Percentiles rank a stretch among this genome's conserved stretches.
Evolutionary conservation across 2,329 filamentous ascomycete genomes (phyloP).

Genomic region (Drechslerella coelobrocha): DNA sequence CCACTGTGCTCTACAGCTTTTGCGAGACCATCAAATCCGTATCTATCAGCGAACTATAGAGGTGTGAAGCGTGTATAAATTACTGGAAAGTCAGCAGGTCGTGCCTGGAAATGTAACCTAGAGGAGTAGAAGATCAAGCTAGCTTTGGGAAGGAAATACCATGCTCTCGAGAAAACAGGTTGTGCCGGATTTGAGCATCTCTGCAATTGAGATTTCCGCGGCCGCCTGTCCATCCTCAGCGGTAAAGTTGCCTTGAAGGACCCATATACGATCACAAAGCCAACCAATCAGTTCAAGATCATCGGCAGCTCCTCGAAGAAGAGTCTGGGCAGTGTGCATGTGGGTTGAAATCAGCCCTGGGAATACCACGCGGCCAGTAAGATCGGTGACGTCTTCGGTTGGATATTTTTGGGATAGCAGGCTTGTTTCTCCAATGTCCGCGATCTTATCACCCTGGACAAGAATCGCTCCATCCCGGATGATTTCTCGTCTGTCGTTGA

Average conservation of each 20-base stretch:
- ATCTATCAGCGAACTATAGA: slow-evolving; percentile 60
- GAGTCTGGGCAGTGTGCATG: slow-evolving; percentile 62
- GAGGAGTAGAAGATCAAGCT: neutral
- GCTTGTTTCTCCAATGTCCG: slow-evolving; percentile 60
- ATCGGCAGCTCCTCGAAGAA: slow-evolving; percentile 63
- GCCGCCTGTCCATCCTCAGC: slow-evolving; percentile 63
- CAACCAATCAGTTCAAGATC: slow-evolving; percentile 63
- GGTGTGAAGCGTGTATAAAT: slow-evolving; percentile 9
- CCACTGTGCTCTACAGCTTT: slow-evolving; percentile 61
- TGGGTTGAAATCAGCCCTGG: slow-evolving; percentile 64
- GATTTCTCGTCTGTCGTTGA: slow-evolving; percentile 61
- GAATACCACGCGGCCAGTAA: slow-evolving; percentile 61
- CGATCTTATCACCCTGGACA: slow-evolving; percentile 59
- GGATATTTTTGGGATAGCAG: slow-evolving; percentile 56
- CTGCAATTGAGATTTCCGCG: slow-evolving; percentile 62
- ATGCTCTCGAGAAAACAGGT: slow-evolving; percentile 65
- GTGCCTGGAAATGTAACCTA: neutral
- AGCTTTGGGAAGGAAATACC: slow-evolving; percentile 56
- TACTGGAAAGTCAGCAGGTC: slow-evolving; percentile 43
- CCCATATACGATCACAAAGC: slow-evolving; percentile 64
- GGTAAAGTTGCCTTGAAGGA: slow-evolving; percentile 61
- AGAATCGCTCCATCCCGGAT: slow-evolving; percentile 62
- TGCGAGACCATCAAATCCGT: slow-evolving; percentile 61
- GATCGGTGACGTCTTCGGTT: slow-evolving; percentile 56
- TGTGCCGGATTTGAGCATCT: slow-evolving; percentile 63